These are phyloP conservation scores for Capsicum pubescens DNA, from an alignment of 257 asterid genomes.

Conservation along the genomic window DNA sequence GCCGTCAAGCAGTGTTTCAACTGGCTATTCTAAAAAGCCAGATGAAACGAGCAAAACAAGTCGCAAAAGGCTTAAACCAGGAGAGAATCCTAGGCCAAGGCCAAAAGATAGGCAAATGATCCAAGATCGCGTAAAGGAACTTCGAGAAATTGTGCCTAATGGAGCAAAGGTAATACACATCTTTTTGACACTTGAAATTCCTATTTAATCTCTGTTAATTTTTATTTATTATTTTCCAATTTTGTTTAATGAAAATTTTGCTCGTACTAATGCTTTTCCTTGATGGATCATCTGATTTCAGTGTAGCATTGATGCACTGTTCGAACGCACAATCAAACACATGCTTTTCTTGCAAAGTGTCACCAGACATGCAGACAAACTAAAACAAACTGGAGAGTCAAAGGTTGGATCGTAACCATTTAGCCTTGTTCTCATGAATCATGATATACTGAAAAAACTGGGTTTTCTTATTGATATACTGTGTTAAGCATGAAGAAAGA, in stretches of 20 bases:
- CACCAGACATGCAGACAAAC: slow-evolving; percentile 86
- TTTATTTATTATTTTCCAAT: background rate
- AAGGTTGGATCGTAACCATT: slow-evolving; percentile 54
- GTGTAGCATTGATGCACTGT: slow-evolving; percentile 97
- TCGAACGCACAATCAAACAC: slow-evolving; percentile 94
- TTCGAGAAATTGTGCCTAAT: slow-evolving; percentile 91
- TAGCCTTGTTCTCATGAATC: slow-evolving; percentile 8
- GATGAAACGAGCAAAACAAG: slow-evolving; percentile 63
- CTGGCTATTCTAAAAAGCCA: slow-evolving; percentile 66
- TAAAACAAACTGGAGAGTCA: slow-evolving; percentile 79
- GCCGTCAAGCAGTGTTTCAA: slow-evolving; percentile 60
- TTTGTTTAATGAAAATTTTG: background rate
- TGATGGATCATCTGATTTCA: slow-evolving; percentile 46
- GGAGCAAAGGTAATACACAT: slow-evolving; percentile 77
- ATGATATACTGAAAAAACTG: background rate
- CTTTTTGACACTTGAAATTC: background rate
- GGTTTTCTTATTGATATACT: background rate
- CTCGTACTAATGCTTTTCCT: slow-evolving; percentile 24
- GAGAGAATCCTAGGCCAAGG: slow-evolving; percentile 92
- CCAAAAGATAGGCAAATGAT: slow-evolving; percentile 99
- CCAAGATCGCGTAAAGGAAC: slow-evolving; percentile 93
- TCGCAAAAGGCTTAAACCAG: slow-evolving; percentile 89
- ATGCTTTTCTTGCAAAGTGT: slow-evolving; percentile 96
- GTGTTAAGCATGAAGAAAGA: background rate
- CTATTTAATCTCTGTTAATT: slow-evolving; percentile 16